These are phyloP conservation scores for Syncephalastrum sp. DNA, from an alignment of 371 early-diverging fungal species.

Conservation along the genomic window DNA sequence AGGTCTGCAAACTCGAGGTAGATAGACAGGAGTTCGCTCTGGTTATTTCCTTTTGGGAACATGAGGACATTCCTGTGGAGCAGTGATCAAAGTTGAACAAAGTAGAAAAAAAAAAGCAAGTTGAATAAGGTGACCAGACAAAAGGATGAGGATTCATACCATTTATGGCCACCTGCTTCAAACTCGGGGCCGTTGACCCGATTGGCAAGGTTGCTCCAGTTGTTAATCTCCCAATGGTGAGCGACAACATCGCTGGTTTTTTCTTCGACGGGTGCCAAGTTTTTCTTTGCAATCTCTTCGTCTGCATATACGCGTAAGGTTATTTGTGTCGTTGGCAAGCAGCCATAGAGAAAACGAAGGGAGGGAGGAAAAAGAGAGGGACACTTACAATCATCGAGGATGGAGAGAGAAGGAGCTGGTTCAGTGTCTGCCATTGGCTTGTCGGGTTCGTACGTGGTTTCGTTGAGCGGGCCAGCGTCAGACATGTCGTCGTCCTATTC, in stretches of 20 bases:
- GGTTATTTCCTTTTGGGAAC: conserved; percentile 90
- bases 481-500: conserved; percentile 18
- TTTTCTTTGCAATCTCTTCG: conserved; percentile 21
- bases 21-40: conserved; percentile 65
- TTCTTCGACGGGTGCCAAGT: conserved; percentile 43
- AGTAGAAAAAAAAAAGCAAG: neutral
- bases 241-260: conserved; percentile 35
- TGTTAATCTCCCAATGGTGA: conserved; percentile 50
- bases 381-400: conserved; percentile 25
- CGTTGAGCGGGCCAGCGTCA: conserved; percentile 13
- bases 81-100: neutral
- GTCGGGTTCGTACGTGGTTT: conserved; percentile 8
- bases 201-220: conserved; percentile 45
- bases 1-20: conserved; percentile 83
- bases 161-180: conserved; percentile 54
- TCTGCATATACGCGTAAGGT: conserved; percentile 9
- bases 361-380: no score
- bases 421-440: conserved; percentile 15
- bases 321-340: neutral
- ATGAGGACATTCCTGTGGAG: conserved; percentile 75
- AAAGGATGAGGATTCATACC: conserved; percentile 26
- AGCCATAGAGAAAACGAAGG: conserved; percentile 1
- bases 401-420: conserved; percentile 11
- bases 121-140: neutral
- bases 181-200: conserved; percentile 57